Conservation (phyloP, 1,284 basidiomycete genomes). For the Grifola frondosa region DNA sequence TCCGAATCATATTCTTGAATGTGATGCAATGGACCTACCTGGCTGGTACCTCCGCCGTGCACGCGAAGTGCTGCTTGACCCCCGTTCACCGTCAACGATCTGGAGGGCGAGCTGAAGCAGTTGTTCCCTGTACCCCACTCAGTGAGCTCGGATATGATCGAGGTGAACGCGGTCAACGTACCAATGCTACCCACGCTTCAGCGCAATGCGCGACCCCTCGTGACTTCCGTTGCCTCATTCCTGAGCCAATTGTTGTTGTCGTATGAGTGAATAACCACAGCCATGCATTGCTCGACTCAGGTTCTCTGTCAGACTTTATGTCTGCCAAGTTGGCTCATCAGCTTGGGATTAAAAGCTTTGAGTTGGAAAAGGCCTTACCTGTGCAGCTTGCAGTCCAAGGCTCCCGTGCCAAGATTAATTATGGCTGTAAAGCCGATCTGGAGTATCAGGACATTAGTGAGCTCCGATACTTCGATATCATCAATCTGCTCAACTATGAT, state of each 20-base stretch:
- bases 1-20: neutral
- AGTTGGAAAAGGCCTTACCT: constrained; percentile 25
- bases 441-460: constrained; percentile 33
- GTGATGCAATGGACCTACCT: neutral
- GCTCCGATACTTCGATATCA: constrained; percentile 30
- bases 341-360: constrained; percentile 15
- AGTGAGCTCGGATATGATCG: neutral
- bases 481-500: constrained; percentile 29
- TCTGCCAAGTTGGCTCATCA: constrained; percentile 34
- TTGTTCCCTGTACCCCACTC: constrained; percentile 29
- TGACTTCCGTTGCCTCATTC: constrained; percentile 23
- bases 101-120: neutral
- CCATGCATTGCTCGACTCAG: constrained; percentile 31
- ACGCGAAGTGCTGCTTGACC: neutral
- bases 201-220: constrained; percentile 8
- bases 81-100: constrained; percentile 25
- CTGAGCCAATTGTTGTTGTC: constrained; percentile 28
- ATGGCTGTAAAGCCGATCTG: constrained; percentile 4
- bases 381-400: constrained; percentile 34
- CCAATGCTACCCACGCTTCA: neutral
- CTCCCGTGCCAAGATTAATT: constrained; percentile 25
- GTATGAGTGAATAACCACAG: constrained; percentile 29
- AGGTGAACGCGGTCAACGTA: constrained; percentile 6
- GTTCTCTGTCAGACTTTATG: constrained; percentile 37
- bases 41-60: neutral